Percentiles rank a stretch among this genome's conserved stretches.
Conservation (phyloP, 225 moss, liverwort and hornwort genomes). For the Straminergon stramineum region DNA sequence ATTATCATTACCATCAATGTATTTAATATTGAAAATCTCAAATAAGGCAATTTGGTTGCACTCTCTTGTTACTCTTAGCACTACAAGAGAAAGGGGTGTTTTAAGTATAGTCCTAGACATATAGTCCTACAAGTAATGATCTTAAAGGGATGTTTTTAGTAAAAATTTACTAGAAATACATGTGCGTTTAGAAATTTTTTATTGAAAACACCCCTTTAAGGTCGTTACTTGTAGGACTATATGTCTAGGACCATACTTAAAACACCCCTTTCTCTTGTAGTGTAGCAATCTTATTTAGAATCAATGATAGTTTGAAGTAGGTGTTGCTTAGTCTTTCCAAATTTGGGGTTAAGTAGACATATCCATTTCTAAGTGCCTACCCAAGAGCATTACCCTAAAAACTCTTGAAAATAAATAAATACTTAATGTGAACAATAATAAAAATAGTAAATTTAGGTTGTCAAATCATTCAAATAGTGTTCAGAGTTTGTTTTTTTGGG, state of each 20-base stretch:
- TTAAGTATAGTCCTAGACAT: too few relatives aligned
- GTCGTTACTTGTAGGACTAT: too few relatives aligned
- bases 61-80: background rate
- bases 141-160: too few relatives aligned
- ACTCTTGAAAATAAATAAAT: background rate
- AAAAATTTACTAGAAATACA: too few relatives aligned
- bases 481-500: background rate
- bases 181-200: too few relatives aligned
- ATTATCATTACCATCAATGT: too few relatives aligned
- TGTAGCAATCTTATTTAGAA: background rate
- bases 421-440: background rate
- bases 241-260: too few relatives aligned
- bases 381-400: background rate
- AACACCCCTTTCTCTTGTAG: too few relatives aligned
- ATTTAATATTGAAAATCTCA: too few relatives aligned
- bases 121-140: too few relatives aligned
- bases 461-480: background rate
- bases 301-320: background rate
- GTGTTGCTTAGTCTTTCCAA: accelerated
- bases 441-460: background rate
- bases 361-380: background rate
- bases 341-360: background rate
- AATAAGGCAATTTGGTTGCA: background rate
- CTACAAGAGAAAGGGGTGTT: too few relatives aligned
- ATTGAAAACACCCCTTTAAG: too few relatives aligned